Conservation (phyloP, 305 asterid species). For the Fraxinus sp. region DNA sequence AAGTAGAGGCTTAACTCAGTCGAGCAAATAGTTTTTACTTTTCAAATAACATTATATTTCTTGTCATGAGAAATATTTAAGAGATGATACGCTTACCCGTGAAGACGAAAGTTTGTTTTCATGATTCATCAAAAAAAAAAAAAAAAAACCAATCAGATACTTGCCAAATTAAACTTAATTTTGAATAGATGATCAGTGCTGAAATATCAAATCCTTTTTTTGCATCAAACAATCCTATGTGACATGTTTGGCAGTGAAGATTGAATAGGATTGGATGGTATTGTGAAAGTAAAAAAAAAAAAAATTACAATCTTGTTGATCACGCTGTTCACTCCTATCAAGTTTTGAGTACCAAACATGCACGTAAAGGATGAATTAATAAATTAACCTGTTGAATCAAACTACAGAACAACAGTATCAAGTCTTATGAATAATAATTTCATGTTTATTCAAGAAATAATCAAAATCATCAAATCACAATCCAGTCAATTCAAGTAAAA, state of each 20-base stretch:
- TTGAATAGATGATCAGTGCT: not conserved
- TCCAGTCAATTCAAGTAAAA: not conserved
- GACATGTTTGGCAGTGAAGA: not conserved
- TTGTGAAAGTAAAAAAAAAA: not conserved
- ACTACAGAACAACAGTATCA: not conserved
- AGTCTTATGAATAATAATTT: not conserved
- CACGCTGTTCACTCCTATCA: not conserved
- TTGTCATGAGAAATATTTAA: not conserved
- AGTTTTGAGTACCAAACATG: not conserved
- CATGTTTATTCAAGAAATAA: not conserved
- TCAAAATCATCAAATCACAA: not conserved
- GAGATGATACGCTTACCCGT: too few relatives aligned
- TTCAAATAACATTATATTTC: not conserved
- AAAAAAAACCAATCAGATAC: not conserved
- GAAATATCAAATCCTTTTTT: not conserved
- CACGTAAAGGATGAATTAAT: not conserved
- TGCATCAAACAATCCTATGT: not conserved
- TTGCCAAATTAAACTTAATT: not conserved
- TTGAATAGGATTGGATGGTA: not conserved
- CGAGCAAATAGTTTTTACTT: too few relatives aligned
- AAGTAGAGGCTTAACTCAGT: too few relatives aligned
- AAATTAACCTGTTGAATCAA: not conserved
- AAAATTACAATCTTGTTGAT: not conserved
- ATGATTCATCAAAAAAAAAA: not conserved
- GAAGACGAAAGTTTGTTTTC: too few relatives aligned